Conservation (phyloP, 768 basidiomycete genomes). For the Suillus brevipes region DNA sequence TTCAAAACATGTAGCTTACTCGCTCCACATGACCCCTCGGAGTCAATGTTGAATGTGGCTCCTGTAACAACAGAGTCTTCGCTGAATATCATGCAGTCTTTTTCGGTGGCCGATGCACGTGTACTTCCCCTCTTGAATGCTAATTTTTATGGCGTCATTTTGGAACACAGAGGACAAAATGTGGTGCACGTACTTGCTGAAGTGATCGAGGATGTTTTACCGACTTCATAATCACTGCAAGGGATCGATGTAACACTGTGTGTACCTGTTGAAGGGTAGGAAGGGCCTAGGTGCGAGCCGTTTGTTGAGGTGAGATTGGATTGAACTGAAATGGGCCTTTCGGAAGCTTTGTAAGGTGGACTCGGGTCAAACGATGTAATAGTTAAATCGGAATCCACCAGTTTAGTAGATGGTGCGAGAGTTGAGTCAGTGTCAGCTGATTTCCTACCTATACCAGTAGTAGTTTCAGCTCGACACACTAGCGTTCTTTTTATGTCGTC, state of each 20-base stretch:
- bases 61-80: background rate
- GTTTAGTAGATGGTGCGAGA: too few species aligned
- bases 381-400: too few species aligned
- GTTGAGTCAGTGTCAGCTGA: background rate
- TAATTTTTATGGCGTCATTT: background rate
- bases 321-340: background rate
- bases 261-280: background rate
- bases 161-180: background rate
- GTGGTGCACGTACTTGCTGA: background rate
- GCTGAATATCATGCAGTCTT: background rate
- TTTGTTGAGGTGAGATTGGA: background rate
- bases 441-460: background rate
- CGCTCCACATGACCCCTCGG: background rate
- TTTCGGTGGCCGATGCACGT: background rate
- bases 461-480: background rate
- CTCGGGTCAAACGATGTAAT: background rate
- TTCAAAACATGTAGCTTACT: background rate
- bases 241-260: background rate
- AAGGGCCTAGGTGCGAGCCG: background rate
- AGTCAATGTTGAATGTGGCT: conserved; percentile 3
- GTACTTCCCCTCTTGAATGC: background rate
- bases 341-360: too few species aligned
- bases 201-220: background rate
- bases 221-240: background rate
- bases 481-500: background rate